These are phyloP conservation scores for Pseudotsuga menziesii DNA, from an alignment of 75 land plant genomes.

Conservation along the genomic window DNA sequence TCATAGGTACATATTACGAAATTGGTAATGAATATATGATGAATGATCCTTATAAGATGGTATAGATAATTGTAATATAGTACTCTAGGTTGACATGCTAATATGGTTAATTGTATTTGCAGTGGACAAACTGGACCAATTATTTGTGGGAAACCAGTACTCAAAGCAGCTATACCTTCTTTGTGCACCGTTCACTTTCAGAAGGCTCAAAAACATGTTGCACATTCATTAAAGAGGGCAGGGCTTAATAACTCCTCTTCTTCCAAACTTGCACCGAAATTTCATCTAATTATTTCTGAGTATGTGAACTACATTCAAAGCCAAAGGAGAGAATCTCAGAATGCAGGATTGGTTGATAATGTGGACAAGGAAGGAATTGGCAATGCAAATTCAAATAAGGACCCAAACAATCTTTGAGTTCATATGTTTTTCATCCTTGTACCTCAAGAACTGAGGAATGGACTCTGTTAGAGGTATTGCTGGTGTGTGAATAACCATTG, in stretches of 20 bases:
- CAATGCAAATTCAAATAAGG: background rate
- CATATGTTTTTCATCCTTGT: background rate
- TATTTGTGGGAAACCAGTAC: conserved; percentile 74
- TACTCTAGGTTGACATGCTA: background rate
- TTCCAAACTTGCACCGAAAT: conserved; percentile 55
- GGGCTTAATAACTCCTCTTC: conserved; percentile 43
- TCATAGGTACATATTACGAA: no score
- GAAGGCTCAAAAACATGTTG: conserved; percentile 48
- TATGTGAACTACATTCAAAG: conserved; percentile 67
- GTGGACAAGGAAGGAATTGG: background rate
- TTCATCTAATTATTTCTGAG: conserved; percentile 68
- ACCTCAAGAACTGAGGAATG: no score
- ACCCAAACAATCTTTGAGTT: conserved; percentile 2
- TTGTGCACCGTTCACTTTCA: conserved; percentile 64
- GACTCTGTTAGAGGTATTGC: background rate
- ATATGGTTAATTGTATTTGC: conserved; percentile 9
- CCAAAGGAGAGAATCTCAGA: conserved; percentile 46
- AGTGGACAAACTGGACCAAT: conserved; percentile 52
- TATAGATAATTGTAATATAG: no score
- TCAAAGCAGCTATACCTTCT: conserved; percentile 60
- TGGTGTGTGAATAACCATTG: background rate
- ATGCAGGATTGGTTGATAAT: conserved; percentile 6
- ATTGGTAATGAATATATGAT: no score
- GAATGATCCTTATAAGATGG: no score
- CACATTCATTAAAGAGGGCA: conserved; percentile 60